Evolutionary conservation across 2,329 filamentous ascomycete species (phyloP), one percentile per base, ranked within the genome.

Genomic region (Colletotrichum sp.): DNA sequence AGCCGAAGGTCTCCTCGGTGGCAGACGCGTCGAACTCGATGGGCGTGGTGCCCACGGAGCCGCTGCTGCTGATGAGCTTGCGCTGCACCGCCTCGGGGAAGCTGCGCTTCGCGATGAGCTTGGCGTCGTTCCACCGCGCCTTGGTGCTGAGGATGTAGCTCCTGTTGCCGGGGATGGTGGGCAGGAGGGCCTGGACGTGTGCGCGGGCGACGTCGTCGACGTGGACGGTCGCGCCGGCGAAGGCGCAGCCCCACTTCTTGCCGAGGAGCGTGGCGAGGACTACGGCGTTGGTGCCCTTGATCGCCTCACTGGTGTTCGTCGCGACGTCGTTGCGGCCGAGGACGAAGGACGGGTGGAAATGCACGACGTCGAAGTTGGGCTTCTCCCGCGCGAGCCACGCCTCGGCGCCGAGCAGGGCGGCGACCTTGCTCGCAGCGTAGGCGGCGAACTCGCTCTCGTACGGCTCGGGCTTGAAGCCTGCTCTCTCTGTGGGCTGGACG

Each of bases 151-250:
- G 74, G 34, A 85, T 81, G 74, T 84, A 83, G 77, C 83, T 80
- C 72, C 82, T 79, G 64, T 82, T 82, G 8, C 82, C 82, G 2
- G 81, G 74, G 7, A 86, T 77, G 2, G 77, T 76, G 32, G 80
- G 79, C 28, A 83, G 75, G 7, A 87, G 81, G 6, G 85, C 84
- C 7, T 78, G 75, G 32, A 87, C 82, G 67, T 87, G 86, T 8
- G 82, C 81, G 30, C 79, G 80, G 3, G 85, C 84, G 6, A 85
- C 84, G 70, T 87, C 85, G 67, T 86, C 82, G 18, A 85, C 78
- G 72, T 86, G 82, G 16, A 86, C 85, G 10, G 80, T 81, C 18
- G 78, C 78, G 24, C 84, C 84, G 7, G 80, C 77, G 28, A 80
- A 78, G 10, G 67, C 72, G 24, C 76, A 70, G 2, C 79, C 77